phyloP scores from a whole-genome alignment of 148 eudicot species.

The Pouteria glomerata region DNA sequence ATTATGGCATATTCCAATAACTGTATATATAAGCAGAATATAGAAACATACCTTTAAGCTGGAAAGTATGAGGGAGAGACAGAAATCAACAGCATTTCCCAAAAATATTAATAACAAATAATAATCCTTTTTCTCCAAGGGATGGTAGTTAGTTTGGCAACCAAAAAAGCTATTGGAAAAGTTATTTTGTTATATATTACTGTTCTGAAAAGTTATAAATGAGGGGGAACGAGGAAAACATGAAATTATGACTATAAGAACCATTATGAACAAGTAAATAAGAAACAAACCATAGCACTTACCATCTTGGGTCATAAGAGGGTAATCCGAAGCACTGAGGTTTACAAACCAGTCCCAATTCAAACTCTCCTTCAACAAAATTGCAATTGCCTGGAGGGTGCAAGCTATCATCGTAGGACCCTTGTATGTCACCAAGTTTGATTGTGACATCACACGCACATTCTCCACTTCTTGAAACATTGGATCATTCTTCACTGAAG shows the following conservation, averaged over 20 bases:
- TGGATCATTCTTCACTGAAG: constrained; percentile 70
- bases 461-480: constrained; percentile 73
- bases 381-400: constrained; percentile 92
- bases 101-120: too few relatives aligned
- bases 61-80: not conserved
- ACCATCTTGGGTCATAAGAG: constrained; percentile 97
- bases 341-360: constrained; percentile 98
- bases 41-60: not conserved
- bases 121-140: too few relatives aligned
- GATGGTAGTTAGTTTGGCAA: too few relatives aligned
- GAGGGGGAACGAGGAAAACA: not conserved
- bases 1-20: not conserved
- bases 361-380: constrained; percentile 64
- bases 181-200: not conserved
- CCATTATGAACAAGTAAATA: not conserved
- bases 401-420: constrained; percentile 98
- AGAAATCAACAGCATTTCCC: too few relatives aligned
- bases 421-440: constrained; percentile 92
- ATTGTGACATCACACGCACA: constrained; percentile 85
- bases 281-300: constrained; percentile 25
- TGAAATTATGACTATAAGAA: not conserved
- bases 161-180: too few relatives aligned
- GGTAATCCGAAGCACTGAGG: constrained; percentile 98
- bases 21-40: not conserved
- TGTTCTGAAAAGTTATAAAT: not conserved